Evolutionary conservation across 2,329 filamentous ascomycete genomes (phyloP).

Genomic region (Claviceps digitariae): DNA sequence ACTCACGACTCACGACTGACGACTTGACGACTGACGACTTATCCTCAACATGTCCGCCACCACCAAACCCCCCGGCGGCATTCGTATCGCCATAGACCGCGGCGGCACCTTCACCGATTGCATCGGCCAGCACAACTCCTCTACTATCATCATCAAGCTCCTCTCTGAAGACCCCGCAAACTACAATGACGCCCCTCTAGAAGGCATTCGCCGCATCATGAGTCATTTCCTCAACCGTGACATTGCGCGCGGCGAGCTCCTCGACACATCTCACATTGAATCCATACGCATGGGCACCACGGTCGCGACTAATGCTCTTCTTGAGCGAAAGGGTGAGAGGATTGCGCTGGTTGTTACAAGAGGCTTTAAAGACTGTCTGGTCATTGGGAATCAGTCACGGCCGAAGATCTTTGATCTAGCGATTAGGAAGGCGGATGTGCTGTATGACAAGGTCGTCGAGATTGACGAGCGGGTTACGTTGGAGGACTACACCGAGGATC

Average conservation of each 20-base stretch:
- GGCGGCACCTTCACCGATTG: conserved; percentile 54
- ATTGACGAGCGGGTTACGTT: conserved; percentile 63
- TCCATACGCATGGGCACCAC: conserved; percentile 73
- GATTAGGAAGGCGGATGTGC: conserved; percentile 51
- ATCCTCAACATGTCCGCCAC: background rate
- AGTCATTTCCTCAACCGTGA: conserved; percentile 19
- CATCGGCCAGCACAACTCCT: conserved; percentile 49
- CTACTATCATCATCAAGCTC: conserved; percentile 58
- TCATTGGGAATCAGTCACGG: conserved; percentile 60
- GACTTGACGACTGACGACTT: no score
- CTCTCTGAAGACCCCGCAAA: conserved; percentile 59
- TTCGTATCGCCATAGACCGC: conserved; percentile 22
- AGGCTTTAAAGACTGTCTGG: conserved; percentile 58
- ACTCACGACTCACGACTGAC: no score
- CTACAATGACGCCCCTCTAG: conserved; percentile 59
- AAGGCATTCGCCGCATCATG: conserved; percentile 47
- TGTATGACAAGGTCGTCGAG: conserved; percentile 58
- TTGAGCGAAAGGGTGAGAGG: conserved; percentile 60
- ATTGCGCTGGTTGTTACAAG: conserved; percentile 59
- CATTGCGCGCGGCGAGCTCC: conserved; percentile 19
- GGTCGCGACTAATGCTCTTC: conserved; percentile 63
- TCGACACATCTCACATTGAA: conserved; percentile 31
- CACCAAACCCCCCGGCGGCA: conserved; percentile 32
- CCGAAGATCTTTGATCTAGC: conserved; percentile 63
- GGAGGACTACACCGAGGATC: conserved; percentile 62